Base-by-base conservation (phyloP, 106 monocot species). In the Allium fistulosum region DNA sequence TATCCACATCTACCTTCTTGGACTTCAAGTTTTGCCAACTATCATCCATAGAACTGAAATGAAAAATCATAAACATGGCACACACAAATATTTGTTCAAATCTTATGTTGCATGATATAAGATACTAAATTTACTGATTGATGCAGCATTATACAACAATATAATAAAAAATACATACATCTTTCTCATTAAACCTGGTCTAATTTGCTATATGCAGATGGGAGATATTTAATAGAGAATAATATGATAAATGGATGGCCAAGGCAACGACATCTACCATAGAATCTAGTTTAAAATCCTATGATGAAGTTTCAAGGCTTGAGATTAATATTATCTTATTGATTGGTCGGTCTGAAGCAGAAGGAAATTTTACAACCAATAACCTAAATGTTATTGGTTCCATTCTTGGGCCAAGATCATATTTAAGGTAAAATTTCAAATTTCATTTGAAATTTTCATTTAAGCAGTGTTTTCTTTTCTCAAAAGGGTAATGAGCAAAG, bases 161-260 rank as follows among this genome's bases (percentile, higher is more conserved):
- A 28, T 3, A 28, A 28, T 2, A 28, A 28, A 28, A 28, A 28
- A 28, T 28, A 28, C 28, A 28, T 28, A 3, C 28, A 28, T 28
- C 28, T 28, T 28, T 28, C 28, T 28, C 46, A 11, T 1, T 64
- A 26, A 1, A 10, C 46, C 4, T 48, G 48, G 15, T 68, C 14
- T 37, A 10, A 7, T 56, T 68, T 4, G 48, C 26, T 74, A 51
- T 64, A 56, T 77, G 57, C 71, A 94, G 94, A 7, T 69, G 71
- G 74, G 87, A 94, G 82, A 17, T 87, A 52, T 90, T 94, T 46
- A 74, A 90, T 69, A 60, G n/a, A 4, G 73, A 73, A 26, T 72
- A 84, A 46, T 94, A 90, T 62, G 80, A 87, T 76, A 76, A 72
- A 77, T 94, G 94, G 94, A 80, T 90, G 62, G 80, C 87, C 13